Base-by-base conservation (phyloP, 2,329 filamentous ascomycete species). In the Thielaviopsis populi region DNA sequence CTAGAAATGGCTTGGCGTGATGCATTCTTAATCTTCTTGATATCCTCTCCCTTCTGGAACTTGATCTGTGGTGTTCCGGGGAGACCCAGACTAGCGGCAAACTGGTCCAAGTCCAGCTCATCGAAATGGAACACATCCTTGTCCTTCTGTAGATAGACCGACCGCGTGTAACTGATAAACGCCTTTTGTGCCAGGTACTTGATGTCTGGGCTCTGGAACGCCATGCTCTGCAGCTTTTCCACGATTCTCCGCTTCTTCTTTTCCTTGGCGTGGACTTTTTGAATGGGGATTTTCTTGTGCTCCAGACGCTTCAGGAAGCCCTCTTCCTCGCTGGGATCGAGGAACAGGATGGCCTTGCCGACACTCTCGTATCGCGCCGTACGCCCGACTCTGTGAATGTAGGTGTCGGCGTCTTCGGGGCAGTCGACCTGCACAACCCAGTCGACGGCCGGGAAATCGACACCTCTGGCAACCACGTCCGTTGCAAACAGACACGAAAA, bases 371-470 rank as follows among this genome's bases (percentile, higher is more conserved):
- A 97, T 24, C 92, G 83, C n/a, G 94, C 94, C 19, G 94, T 97
- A 37, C 94, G 84, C 1, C 94, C 94, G 3, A 96, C 92, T 66
- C 94, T 85, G 75, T 99, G 94, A 69, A 99, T 97, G 71, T 99
- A 99, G 0, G 94, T 99, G 70, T 97, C 94, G 3, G 89, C 88
- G 73, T 99, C 92, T 73, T 99, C 94, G 0, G 94, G 94, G 68
- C 89, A 95, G 73, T 99, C 94, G n/a, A 89, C 81, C 72, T 99
- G 94, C n/a, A 99, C 90, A 4, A 99, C 94, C 88, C 94, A 99
- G 73, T 99, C 94, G 0, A 99, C 94, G 2, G 91, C 87, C 0
- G 94, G 94, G 71, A 99, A 97, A 73, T 99, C 94, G 13, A 99
- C 82, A 68, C 94, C 94, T 73, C 94, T 83, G 0, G 94, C 94